Evolutionary conservation across 2,329 filamentous ascomycete species (phyloP).

Genomic region (Colletotrichum lentis): DNA sequence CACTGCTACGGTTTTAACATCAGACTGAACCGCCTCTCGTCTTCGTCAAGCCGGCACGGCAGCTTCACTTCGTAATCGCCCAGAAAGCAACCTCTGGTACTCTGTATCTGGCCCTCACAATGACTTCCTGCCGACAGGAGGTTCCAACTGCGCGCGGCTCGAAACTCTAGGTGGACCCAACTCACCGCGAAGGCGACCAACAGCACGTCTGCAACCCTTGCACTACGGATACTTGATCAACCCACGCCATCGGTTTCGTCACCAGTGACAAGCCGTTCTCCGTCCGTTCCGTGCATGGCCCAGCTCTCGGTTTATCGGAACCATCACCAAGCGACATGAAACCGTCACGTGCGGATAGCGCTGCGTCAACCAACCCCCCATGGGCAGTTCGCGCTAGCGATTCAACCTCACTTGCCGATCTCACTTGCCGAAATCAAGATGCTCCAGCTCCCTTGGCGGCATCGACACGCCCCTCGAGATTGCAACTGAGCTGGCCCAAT

Average conservation of each 20-base stretch:
- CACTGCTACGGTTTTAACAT: background rate
- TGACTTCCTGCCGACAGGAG: background rate
- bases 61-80: background rate
- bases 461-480: constrained; percentile 6
- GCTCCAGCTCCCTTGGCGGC: constrained; percentile 20
- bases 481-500: constrained; percentile 15
- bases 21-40: background rate
- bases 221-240: background rate
- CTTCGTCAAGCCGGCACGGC: background rate
- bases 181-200: background rate
- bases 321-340: background rate
- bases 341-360: background rate
- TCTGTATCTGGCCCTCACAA: background rate
- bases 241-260: background rate
- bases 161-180: background rate
- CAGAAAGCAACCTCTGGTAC: background rate
- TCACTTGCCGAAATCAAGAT: constrained; percentile 33
- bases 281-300: background rate
- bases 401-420: constrained; percentile 24
- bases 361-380: background rate
- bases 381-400: background rate
- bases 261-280: background rate
- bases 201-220: background rate
- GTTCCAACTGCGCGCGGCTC: background rate
- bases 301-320: constrained; percentile 4